A percentile compares a stretch with the other conserved stretches of the same genome.
These are phyloP conservation scores for Abrus pulchellus DNA, from an alignment of 306 rosid genomes.

Conservation along the genomic window DNA sequence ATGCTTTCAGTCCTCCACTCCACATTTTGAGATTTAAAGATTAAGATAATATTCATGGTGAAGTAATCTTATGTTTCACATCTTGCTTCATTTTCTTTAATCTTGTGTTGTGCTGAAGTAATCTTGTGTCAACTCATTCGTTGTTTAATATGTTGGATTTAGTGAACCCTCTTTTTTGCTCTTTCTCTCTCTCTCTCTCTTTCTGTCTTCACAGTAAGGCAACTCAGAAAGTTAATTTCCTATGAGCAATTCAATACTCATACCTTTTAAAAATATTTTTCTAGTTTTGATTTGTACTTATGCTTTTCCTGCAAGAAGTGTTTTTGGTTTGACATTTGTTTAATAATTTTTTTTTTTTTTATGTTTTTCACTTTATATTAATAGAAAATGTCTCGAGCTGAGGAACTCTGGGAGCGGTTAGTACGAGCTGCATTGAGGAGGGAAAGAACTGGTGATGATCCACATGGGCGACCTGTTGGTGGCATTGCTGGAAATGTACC, in stretches of 20 bases:
- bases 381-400: constrained; percentile 79
- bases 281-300: background rate
- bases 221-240: constrained; percentile 14
- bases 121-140: background rate
- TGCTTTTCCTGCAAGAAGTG: background rate
- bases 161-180: background rate
- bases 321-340: constrained; percentile 23
- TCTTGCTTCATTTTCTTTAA: too few relatives aligned
- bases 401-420: constrained; percentile 87
- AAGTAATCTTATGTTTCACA: too few relatives aligned
- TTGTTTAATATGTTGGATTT: background rate
- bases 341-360: background rate
- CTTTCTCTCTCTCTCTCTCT: background rate
- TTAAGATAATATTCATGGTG: background rate
- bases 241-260: constrained; percentile 5
- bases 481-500: constrained; percentile 94
- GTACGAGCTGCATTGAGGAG: constrained; percentile 86
- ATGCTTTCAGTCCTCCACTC: background rate
- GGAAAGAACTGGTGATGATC: constrained; percentile 81
- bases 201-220: background rate
- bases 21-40: constrained; percentile 14
- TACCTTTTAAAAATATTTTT: background rate
- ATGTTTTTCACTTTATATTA: constrained; percentile 17
- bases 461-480: constrained; percentile 67
- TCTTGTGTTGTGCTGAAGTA: background rate